phyloP scores from a whole-genome alignment of 2,329 filamentous ascomycete species.

The Mycocentrospora acerina region DNA sequence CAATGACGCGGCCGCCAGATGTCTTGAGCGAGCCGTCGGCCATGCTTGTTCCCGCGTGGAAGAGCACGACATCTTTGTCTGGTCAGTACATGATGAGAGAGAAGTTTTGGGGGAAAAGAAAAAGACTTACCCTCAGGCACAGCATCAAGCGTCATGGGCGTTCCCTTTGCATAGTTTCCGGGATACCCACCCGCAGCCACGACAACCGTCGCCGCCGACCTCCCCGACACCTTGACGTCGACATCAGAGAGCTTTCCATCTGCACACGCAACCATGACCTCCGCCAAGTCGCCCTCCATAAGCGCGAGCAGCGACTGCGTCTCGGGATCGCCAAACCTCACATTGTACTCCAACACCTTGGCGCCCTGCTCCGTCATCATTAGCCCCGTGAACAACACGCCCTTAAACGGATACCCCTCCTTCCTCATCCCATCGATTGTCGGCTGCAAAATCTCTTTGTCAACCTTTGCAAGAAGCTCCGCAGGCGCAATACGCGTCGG shows the following conservation, averaged over 20 bases:
- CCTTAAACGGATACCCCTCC: slow-evolving; percentile 61
- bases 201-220: slow-evolving; percentile 88
- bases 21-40: slow-evolving; percentile 67
- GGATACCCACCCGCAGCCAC: slow-evolving; percentile 91
- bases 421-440: slow-evolving; percentile 85
- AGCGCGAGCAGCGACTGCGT: slow-evolving; percentile 83
- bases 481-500: slow-evolving; percentile 59
- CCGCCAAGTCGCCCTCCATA: slow-evolving; percentile 81
- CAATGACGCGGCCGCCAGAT: slow-evolving; percentile 87
- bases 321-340: slow-evolving; percentile 89
- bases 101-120: slow-evolving; percentile 46
- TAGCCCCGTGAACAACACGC: slow-evolving; percentile 83
- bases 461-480: slow-evolving; percentile 74
- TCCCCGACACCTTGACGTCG: slow-evolving; percentile 65
- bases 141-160: slow-evolving; percentile 58
- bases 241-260: slow-evolving; percentile 72
- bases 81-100: too few species aligned
- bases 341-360: slow-evolving; percentile 89
- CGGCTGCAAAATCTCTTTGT: slow-evolving; percentile 81
- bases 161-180: slow-evolving; percentile 77
- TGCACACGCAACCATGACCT: slow-evolving; percentile 84
- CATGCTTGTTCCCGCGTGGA: slow-evolving; percentile 85
- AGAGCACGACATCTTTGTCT: slow-evolving; percentile 64
- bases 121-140: slow-evolving; percentile 49
- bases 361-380: slow-evolving; percentile 85